phyloP scores from a whole-genome alignment of 2,329 filamentous ascomycete species.

The Pseudogymnoascus sp. region DNA sequence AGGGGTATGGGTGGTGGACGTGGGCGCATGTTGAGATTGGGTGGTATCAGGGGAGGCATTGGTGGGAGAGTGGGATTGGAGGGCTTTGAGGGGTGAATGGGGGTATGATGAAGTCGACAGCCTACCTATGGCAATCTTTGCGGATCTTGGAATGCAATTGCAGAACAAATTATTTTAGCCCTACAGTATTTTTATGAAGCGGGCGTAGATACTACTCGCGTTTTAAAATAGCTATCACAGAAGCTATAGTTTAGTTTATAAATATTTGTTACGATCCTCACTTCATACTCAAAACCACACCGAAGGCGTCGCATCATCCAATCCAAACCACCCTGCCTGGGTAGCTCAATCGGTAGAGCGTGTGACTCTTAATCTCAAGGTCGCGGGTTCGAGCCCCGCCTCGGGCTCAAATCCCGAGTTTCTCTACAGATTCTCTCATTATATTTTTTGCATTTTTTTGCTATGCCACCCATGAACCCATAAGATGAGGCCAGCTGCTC shows the following conservation, averaged over 20 bases:
- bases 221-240: background rate
- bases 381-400: conserved; percentile 11
- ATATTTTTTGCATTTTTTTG: background rate
- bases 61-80: conserved; percentile 52
- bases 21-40: conserved; percentile 49
- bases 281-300: background rate
- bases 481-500: too few species aligned
- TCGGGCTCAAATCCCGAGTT: conserved; percentile 10
- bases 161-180: background rate
- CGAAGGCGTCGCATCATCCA: background rate
- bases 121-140: background rate
- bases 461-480: background rate
- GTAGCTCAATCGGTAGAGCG: conserved; percentile 68
- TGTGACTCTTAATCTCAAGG: conserved; percentile 48
- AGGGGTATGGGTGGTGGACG: conserved; percentile 60
- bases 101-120: background rate
- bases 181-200: background rate
- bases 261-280: background rate
- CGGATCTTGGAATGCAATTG: background rate
- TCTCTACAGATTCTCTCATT: conserved; percentile 10
- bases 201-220: background rate
- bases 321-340: conserved; percentile 3
- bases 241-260: background rate
- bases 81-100: background rate
- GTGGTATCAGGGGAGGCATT: conserved; percentile 55